Conservation (phyloP, 2,329 filamentous ascomycete genomes). For the Fusarium vanettenii region DNA sequence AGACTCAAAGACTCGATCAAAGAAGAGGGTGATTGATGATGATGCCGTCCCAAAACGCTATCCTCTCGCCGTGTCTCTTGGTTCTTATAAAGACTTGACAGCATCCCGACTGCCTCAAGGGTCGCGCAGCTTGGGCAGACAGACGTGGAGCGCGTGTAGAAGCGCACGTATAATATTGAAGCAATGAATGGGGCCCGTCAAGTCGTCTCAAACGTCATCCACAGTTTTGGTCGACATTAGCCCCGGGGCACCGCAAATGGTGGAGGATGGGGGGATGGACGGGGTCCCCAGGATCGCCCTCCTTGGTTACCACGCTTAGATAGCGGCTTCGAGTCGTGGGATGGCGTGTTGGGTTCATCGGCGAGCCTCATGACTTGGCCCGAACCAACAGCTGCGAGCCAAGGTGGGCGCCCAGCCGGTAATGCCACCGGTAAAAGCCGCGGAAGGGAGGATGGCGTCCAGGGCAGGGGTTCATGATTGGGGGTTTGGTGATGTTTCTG, state of each 20-base stretch:
- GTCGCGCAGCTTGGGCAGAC: background rate
- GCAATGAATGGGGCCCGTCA: slow-evolving; percentile 29
- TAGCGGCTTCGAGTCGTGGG: background rate
- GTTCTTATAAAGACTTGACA: slow-evolving; percentile 35
- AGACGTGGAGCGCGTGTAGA: slow-evolving; percentile 37
- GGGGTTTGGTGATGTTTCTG: background rate
- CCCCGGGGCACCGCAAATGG: slow-evolving; percentile 1
- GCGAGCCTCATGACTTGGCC: slow-evolving; percentile 8
- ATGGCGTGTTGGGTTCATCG: slow-evolving; percentile 20
- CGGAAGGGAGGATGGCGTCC: background rate
- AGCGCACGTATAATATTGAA: slow-evolving; percentile 42
- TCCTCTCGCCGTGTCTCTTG: background rate
- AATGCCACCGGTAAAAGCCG: background rate
- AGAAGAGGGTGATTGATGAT: slow-evolving; percentile 13
- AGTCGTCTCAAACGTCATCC: slow-evolving; percentile 35
- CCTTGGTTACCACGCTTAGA: slow-evolving; percentile 6
- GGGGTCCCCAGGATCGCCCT: slow-evolving; percentile 40
- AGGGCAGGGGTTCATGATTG: background rate
- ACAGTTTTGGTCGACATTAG: slow-evolving; percentile 1
- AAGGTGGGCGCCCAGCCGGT: background rate
- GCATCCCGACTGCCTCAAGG: slow-evolving; percentile 8
- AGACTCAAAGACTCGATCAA: background rate
- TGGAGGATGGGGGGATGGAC: slow-evolving; percentile 14
- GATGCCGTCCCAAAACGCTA: background rate
- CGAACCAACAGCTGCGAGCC: background rate